A percentile compares a stretch with the other conserved stretches of the same genome.
phyloP scores from a whole-genome alignment of 2,329 filamentous ascomycete genomes.

The Aspergillus quadricinctus region DNA sequence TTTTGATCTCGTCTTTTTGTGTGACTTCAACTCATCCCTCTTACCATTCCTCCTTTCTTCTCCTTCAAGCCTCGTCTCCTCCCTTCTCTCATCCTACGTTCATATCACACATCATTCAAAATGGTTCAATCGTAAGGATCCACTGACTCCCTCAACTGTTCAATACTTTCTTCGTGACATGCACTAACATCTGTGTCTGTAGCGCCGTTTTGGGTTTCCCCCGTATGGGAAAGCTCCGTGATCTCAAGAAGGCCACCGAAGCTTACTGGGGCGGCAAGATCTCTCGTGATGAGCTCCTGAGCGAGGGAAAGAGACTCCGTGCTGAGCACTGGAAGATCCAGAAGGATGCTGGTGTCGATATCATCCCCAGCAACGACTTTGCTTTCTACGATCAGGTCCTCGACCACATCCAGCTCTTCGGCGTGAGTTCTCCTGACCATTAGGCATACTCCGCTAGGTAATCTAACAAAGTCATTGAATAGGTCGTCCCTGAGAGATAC shows the following conservation, averaged over 20 bases:
- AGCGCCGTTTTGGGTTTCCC: conserved; percentile 92
- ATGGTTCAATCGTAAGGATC: conserved; percentile 58
- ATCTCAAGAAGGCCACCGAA: conserved; percentile 99
- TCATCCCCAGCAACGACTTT: conserved; percentile 99
- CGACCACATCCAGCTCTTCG: conserved; percentile 96
- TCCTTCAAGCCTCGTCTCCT: conserved; percentile 1
- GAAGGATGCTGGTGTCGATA: conserved; percentile 94
- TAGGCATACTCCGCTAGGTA: conserved; percentile 9
- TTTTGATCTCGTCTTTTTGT: conserved; percentile 10
- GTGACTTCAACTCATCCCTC: conserved; percentile 1
- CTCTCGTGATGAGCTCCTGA: conserved; percentile 82
- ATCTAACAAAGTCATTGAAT: conserved; percentile 21
- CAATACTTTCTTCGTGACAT: neutral
- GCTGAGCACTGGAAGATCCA: conserved; percentile 99
- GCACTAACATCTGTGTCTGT: conserved; percentile 5
- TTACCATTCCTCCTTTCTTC: conserved; percentile 2
- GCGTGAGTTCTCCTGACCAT: conserved; percentile 54
- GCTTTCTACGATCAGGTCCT: conserved; percentile 98
- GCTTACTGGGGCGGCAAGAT: conserved; percentile 96
- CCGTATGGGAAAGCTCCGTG: conserved; percentile 96
- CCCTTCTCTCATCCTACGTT: conserved; percentile 11
- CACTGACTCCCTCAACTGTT: neutral
- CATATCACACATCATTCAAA: conserved; percentile 34
- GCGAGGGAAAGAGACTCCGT: conserved; percentile 95
- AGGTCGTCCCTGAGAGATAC: conserved; percentile 92